Base-by-base conservation (phyloP, 2,329 filamentous ascomycete species). In the Nothomitra cinnamomea region DNA sequence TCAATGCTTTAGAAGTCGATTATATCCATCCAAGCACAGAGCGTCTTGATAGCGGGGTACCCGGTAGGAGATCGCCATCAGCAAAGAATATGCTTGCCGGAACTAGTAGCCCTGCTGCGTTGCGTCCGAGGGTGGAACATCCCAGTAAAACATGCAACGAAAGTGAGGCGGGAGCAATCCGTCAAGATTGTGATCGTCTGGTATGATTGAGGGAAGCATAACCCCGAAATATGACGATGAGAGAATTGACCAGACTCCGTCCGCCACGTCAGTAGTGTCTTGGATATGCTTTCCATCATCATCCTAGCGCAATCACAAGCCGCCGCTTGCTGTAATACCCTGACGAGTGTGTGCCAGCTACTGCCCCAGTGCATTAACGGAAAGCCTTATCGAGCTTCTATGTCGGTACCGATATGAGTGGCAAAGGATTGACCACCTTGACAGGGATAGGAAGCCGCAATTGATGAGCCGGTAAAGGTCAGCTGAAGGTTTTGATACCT, bases 191-290 rank as follows among this genome's bases (percentile, higher is more conserved):
- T 49, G 45, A 49, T 35, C 45, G 25, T 35, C 19, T 32, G 45
- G 24, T 35, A 7, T 35, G 25, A 24, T n/a, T 49, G 25, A 49
- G 45, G 17, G 45, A 19, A 19, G 8, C 25, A 49, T 35, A 35
- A 35, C 45, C 19, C 45, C 45, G 45, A 49, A 49, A 49, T 32
- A 49, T 17, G 24, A 49, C 32, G 25, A 28, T 28, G 25, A 49
- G 32, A 49, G 45, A 49, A 53, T 53, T 50, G 40, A 49, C 52
- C 52, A 53, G 38, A 25, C 52, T 17, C 35, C 42, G 52, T 43
- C 41, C 52, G 52, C 52, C 52, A 53, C 52, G 52, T 53, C 52
- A 53, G 52, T 53, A 43, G 40, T n/a, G 35, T 21, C 38, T 53
- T 47, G 45, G 45, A 35, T 49, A 49, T 49, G 45, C 45, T 49